A percentile compares a stretch with the other conserved stretches of the same genome.
phyloP scores from a whole-genome alignment of 345 rosid genomes.

The Erysimum cheiranthoides region DNA sequence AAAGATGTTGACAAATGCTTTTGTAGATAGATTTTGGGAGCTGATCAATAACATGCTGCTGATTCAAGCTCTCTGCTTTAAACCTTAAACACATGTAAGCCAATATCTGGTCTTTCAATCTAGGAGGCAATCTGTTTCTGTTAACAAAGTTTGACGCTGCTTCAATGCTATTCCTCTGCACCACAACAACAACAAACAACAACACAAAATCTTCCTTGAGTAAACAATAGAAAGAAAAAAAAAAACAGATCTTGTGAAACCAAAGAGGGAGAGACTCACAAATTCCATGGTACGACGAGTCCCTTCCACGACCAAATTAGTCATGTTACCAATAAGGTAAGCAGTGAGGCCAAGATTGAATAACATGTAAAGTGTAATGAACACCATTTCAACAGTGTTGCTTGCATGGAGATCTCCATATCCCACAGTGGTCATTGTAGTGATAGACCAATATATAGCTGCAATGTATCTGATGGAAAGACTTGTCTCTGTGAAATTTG shows the following conservation, averaged over 20 bases:
- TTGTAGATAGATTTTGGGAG: conserved; percentile 89
- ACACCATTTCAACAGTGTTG: conserved; percentile 79
- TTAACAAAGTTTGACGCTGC: conserved; percentile 78
- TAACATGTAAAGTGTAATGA: conserved; percentile 83
- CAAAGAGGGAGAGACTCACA: conserved; percentile 51
- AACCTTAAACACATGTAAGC: conserved; percentile 94
- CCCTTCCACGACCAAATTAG: conserved; percentile 93
- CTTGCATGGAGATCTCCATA: conserved; percentile 96
- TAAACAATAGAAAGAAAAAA: conserved; percentile 19
- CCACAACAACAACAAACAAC: neutral
- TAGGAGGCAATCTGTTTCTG: conserved; percentile 75
- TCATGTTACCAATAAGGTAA: conserved; percentile 94
- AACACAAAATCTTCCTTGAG: neutral
- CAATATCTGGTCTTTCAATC: conserved; percentile 79
- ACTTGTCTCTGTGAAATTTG: conserved; percentile 73
- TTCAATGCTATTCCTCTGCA: conserved; percentile 91
- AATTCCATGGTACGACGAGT: conserved; percentile 98
- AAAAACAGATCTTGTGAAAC: neutral
- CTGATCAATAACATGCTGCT: conserved; percentile 80
- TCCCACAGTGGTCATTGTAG: conserved; percentile 98
- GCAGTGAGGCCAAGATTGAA: conserved; percentile 94
- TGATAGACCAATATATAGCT: conserved; percentile 89
- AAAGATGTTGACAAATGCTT: conserved; percentile 85
- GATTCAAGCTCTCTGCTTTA: conserved; percentile 91
- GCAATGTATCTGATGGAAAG: conserved; percentile 76